Base-by-base conservation (phyloP, 495 filamentous ascomycete species). In the Daldinia childiae region DNA sequence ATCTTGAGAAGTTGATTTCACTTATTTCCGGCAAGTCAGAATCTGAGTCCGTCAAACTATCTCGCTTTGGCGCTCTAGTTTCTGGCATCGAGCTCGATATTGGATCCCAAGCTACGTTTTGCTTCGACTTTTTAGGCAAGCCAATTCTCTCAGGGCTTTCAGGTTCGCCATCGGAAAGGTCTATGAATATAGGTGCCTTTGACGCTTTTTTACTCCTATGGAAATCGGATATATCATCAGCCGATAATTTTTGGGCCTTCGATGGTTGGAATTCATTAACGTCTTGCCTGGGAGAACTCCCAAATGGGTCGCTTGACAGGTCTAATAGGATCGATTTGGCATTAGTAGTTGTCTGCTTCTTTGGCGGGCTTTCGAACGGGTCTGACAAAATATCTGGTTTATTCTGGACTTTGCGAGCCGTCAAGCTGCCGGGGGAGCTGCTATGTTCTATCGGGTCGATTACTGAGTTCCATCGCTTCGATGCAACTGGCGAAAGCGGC, bases 31-130 rank as follows among this genome's bases (percentile, higher is more conserved):
- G 82, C 14, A 84, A 77, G 12, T 81, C 77, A 12, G 78, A 81
- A 17, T 79, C 79, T 15, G 62, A 64, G 63, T 64, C 61, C 71
- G 73, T 34, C 71, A 63, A 59, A 5, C 55, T 36, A 32, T 68
- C 58, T 36, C 6, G 48, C 38, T 19, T 75, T 63, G n/a, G 32
- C 15, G 26, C 39, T 5, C 43, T 51, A 6, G 67, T 61, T 17
- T 80, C 77, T 3, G 81, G 81, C 27, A 81, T 82, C 4, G 83
- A 85, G 69, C 82, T 84, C 19, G 82, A 85, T 56, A 85, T 85
- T 0, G 81, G 83, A 71, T 84, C 83, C 83, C 83, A 85, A 1
- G 69, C 75, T 5, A 71, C 69, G n/a, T 76, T 74, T 36, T 45
- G 64, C 17, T 67, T 76, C 9, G 70, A 67, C 21, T 39, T 61